Base-by-base conservation (phyloP, 2,329 filamentous ascomycete genomes). In the Fusarium sp. region DNA sequence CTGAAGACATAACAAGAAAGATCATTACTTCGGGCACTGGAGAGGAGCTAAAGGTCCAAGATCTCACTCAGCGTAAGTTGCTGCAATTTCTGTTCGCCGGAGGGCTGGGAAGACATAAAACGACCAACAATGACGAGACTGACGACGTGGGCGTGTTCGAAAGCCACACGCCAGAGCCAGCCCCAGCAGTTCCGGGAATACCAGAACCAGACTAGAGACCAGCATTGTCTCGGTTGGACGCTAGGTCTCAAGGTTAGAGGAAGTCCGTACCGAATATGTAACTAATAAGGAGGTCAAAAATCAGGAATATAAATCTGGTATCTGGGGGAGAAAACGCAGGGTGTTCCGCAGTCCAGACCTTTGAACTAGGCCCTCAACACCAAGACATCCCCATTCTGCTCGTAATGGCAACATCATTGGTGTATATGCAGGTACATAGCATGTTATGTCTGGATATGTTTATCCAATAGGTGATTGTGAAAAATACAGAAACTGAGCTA, bases 101-200 rank as follows among this genome's bases (percentile, higher is more conserved):
- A 20, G 13, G 7, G 6, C 35, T 9, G 6, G 23, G 8, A 15
- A 20, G 13, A 20, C 6, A 18, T 7, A 14, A 7, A 13, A 13
- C 32, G 46, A 20, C 64, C 76, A 30, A 76, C 14, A 12, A 2
- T 14, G 5, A 18, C 18, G 44, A 94, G 92, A 96, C 93, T 3
- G 93, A 96, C 77, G 93, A 96, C 75, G 91, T 95, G 13, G 93
- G 93, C 4, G 89, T 96, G 26, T 96, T 96, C 75, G 91, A 90
- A 53, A 95, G 92, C 76, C 85, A 15, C 17, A 64, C 32, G 2
- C 48, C 61, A 2, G 58, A 57, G 2, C 64, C 66, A 2, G 67
- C 50, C 15, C 58, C 66, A 3, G 45, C 41, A 4, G 37, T 41
- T 3, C 64, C 64, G 2, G 64, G 59, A 17, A 42, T 48, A 4